Evolutionary conservation across 2,329 filamentous ascomycete genomes (phyloP).

Genomic region (Tolypocladium amazonense): DNA sequence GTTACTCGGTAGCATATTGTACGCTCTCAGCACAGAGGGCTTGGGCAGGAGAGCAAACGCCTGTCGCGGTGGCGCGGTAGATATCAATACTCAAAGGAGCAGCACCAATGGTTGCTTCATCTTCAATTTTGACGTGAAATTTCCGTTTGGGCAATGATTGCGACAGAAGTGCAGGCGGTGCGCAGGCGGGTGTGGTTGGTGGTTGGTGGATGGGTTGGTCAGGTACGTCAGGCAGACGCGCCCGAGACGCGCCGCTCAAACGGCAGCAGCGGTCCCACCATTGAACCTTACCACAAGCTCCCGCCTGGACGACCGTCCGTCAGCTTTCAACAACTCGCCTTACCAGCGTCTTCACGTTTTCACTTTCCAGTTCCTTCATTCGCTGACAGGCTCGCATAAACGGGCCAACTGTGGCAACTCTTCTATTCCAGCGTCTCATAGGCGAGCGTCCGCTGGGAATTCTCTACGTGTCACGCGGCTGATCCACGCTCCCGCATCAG

Average conservation of each 20-base stretch:
- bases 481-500: neutral
- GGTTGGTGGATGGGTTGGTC: neutral
- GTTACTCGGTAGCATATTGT: no score
- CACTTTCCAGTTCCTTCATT: neutral
- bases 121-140: no score
- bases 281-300: neutral
- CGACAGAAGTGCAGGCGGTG: neutral
- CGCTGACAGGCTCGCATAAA: neutral
- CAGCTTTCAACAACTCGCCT: neutral
- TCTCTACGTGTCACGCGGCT: neutral
- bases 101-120: neutral
- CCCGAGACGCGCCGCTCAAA: neutral
- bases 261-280: neutral
- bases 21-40: no score
- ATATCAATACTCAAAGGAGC: neutral
- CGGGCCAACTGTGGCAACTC: neutral
- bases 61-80: neutral
- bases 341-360: no score
- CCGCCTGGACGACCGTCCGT: no score
- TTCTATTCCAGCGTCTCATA: neutral
- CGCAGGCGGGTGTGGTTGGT: neutral
- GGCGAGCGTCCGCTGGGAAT: neutral
- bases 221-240: neutral
- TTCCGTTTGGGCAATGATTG: no score
- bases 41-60: no score